These are phyloP conservation scores for Paecilomyces dactylethromorphus DNA, from an alignment of 2,329 filamentous ascomycete species.

Conservation along the genomic window DNA sequence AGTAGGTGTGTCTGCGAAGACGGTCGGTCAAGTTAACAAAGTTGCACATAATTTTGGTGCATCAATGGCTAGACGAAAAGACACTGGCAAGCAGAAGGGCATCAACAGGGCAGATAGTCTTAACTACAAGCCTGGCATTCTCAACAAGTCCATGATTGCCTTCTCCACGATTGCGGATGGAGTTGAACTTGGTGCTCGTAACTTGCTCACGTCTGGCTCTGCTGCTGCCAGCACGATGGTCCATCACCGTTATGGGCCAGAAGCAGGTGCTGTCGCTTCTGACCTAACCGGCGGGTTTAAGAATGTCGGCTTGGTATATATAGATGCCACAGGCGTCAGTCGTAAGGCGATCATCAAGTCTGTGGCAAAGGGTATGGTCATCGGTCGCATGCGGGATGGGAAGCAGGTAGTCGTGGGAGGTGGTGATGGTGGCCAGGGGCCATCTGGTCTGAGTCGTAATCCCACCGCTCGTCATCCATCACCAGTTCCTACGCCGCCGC, in stretches of 20 bases:
- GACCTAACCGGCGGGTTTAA: slow-evolving; percentile 80
- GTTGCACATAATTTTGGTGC: slow-evolving; percentile 89
- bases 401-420: slow-evolving; percentile 42
- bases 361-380: slow-evolving; percentile 86
- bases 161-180: slow-evolving; percentile 93
- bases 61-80: slow-evolving; percentile 58
- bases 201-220: slow-evolving; percentile 66
- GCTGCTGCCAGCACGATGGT: slow-evolving; percentile 80
- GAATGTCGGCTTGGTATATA: slow-evolving; percentile 95
- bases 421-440: slow-evolving; percentile 34
- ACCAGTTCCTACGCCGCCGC: slow-evolving; percentile 31
- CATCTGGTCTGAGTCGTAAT: slow-evolving; percentile 11
- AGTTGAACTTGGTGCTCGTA: slow-evolving; percentile 78
- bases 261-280: slow-evolving; percentile 72
- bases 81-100: slow-evolving; percentile 49
- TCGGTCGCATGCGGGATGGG: slow-evolving; percentile 44
- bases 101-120: slow-evolving; percentile 59
- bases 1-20: slow-evolving; percentile 74
- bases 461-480: slow-evolving; percentile 22
- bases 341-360: slow-evolving; percentile 85
- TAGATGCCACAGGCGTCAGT: slow-evolving; percentile 90
- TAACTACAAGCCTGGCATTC: slow-evolving; percentile 77
- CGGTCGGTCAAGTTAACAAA: slow-evolving; percentile 74
- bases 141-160: slow-evolving; percentile 95
- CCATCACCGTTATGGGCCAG: slow-evolving; percentile 77